Evolutionary conservation across 108 stramenopile species (phyloP).

Genomic region (Asterionellopsis glacialis): DNA sequence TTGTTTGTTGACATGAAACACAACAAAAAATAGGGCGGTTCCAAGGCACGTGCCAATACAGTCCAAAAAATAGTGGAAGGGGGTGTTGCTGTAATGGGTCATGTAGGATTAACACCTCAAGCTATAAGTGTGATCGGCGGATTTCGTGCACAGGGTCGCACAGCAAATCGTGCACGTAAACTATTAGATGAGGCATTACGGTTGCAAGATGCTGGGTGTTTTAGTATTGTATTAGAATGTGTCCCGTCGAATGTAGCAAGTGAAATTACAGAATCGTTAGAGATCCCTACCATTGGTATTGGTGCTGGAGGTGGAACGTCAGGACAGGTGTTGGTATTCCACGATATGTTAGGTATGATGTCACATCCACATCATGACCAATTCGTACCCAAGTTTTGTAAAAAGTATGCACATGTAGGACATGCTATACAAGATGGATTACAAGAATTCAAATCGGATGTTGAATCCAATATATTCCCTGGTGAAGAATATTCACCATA

Average conservation of each 20-base stretch:
- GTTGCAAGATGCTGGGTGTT: slow-evolving; percentile 93
- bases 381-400: slow-evolving; percentile 97
- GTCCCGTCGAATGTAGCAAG: slow-evolving; percentile 91
- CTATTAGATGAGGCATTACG: slow-evolving; percentile 93
- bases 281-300: slow-evolving; percentile 98
- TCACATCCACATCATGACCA: slow-evolving; percentile 96
- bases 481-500: slow-evolving; percentile 90
- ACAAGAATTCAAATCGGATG: slow-evolving; percentile 86
- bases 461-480: slow-evolving; percentile 90
- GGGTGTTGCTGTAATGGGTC: slow-evolving; percentile 97
- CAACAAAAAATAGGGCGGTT: slow-evolving; percentile 55
- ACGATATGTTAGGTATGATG: slow-evolving; percentile 97
- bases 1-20: too few species aligned
- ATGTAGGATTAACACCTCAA: slow-evolving; percentile 97
- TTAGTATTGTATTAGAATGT: slow-evolving; percentile 95
- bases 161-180: slow-evolving; percentile 77
- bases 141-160: slow-evolving; percentile 97
- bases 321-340: slow-evolving; percentile 94
- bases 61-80: slow-evolving; percentile 85
- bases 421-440: slow-evolving; percentile 86
- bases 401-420: slow-evolving; percentile 90
- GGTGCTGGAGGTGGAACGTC: slow-evolving; percentile 94
- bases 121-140: slow-evolving; percentile 94
- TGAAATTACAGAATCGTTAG: slow-evolving; percentile 89
- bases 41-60: slow-evolving; percentile 53